Evolutionary conservation across 1,284 basidiomycete genomes (phyloP).

Genomic region (Trametes versicolor): DNA sequence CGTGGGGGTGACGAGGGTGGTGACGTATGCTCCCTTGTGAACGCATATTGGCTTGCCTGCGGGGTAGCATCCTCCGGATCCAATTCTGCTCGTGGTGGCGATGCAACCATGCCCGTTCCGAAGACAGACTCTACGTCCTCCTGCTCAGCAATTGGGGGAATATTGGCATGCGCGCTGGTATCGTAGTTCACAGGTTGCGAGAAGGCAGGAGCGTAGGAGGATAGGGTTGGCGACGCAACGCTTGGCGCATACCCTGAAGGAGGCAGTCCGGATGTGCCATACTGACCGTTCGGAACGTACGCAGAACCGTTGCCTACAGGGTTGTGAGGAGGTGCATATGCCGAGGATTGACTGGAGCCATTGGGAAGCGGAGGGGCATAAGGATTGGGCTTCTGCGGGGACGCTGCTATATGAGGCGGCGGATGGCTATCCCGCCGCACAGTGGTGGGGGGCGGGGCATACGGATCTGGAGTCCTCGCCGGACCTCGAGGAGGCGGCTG

Average conservation of each 20-base stretch:
- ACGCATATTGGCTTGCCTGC: slow-evolving; percentile 10
- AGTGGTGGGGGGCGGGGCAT: slow-evolving; percentile 13
- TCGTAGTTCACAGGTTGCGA: not conserved
- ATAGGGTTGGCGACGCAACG: slow-evolving; percentile 3
- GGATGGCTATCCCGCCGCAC: slow-evolving; percentile 21
- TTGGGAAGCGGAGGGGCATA: slow-evolving; percentile 20
- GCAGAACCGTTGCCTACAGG: slow-evolving; percentile 3
- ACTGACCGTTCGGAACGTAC: slow-evolving; percentile 6
- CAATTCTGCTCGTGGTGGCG: not conserved
- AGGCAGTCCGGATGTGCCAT: slow-evolving; percentile 13
- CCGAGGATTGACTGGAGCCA: slow-evolving; percentile 6
- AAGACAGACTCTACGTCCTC: slow-evolving; percentile 1
- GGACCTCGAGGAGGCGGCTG: slow-evolving; percentile 28
- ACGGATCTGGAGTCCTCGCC: slow-evolving; percentile 21
- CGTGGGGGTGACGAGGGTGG: slow-evolving; percentile 17
- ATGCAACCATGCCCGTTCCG: not conserved
- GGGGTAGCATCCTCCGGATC: slow-evolving; percentile 20
- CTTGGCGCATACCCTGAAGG: slow-evolving; percentile 15
- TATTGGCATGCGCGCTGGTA: not conserved
- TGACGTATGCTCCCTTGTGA: not conserved
- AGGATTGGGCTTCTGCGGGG: slow-evolving; percentile 9
- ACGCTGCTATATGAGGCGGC: not conserved
- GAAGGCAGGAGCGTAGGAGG: not conserved
- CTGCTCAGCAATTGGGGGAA: not conserved
- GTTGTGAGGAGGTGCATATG: slow-evolving; percentile 18